Percentiles rank a stretch among this genome's conserved stretches.
phyloP scores from a whole-genome alignment of 805 yeast genomes.

The Sugiyamaella chiloensis region DNA sequence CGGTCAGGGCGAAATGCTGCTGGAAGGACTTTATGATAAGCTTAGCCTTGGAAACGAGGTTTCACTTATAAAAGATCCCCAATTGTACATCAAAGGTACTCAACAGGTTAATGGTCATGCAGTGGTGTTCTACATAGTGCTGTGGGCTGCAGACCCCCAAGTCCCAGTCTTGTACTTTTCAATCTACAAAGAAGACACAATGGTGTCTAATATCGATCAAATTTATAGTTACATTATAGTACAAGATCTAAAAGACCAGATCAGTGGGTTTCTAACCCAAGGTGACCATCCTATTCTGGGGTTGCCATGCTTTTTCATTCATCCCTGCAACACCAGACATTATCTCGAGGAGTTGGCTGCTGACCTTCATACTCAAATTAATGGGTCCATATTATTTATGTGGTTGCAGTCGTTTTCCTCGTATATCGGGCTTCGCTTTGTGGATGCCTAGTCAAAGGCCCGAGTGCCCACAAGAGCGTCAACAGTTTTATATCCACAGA shows the following conservation, averaged over 20 bases:
- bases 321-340: slow-evolving; percentile 42
- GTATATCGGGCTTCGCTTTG: not conserved
- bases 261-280: slow-evolving; percentile 22
- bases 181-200: slow-evolving; percentile 16
- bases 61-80: not conserved
- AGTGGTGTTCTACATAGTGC: no score
- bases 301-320: slow-evolving; percentile 33
- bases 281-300: slow-evolving; percentile 32
- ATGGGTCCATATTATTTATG: not conserved
- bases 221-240: slow-evolving; percentile 12
- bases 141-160: slow-evolving; percentile 31
- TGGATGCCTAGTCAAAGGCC: no score
- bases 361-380: not conserved
- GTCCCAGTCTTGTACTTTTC: slow-evolving; percentile 32
- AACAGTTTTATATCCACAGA: no score
- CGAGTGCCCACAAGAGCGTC: no score
- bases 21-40: not conserved
- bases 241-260: slow-evolving; percentile 1
- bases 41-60: not conserved
- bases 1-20: no score
- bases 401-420: not conserved
- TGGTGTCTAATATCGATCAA: slow-evolving; percentile 16
- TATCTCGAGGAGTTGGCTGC: slow-evolving; percentile 1
- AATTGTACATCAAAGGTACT: not conserved
- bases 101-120: not conserved